These are phyloP conservation scores for Trichoderma gamsii DNA, from an alignment of 495 filamentous ascomycete genomes.

Conservation along the genomic window DNA sequence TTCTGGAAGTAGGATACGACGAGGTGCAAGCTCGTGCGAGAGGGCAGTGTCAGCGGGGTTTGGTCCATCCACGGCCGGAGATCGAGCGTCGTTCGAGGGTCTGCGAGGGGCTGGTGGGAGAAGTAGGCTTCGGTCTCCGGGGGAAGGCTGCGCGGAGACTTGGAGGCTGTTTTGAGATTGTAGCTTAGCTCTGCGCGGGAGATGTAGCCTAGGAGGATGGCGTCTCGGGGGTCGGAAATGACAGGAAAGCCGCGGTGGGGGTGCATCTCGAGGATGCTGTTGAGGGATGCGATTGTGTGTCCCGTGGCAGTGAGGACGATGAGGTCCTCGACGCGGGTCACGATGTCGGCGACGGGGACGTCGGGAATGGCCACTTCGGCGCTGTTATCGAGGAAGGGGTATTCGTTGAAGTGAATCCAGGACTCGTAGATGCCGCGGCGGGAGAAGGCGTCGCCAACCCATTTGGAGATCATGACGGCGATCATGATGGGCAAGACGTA, in stretches of 20 bases:
- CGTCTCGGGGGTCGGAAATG: constrained; percentile 65
- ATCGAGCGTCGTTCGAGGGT: constrained; percentile 73
- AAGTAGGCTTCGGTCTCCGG: constrained; percentile 78
- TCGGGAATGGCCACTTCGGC: constrained; percentile 80
- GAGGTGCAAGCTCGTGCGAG: constrained; percentile 65
- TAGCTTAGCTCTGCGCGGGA: constrained; percentile 84
- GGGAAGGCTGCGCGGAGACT: constrained; percentile 51
- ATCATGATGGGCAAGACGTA: constrained; percentile 99
- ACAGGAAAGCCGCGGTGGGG: constrained; percentile 91
- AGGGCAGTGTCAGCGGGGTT: constrained; percentile 85
- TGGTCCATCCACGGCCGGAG: constrained; percentile 97
- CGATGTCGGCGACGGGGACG: constrained; percentile 74
- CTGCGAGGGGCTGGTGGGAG: constrained; percentile 71
- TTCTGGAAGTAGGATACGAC: constrained; percentile 89
- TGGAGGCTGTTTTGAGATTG: constrained; percentile 58
- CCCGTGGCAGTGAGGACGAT: constrained; percentile 79
- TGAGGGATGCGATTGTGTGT: constrained; percentile 74
- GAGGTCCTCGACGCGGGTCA: constrained; percentile 89
- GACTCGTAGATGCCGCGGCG: constrained; percentile 93
- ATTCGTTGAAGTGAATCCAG: constrained; percentile 95
- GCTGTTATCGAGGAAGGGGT: constrained; percentile 90
- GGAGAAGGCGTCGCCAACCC: constrained; percentile 95
- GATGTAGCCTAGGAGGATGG: constrained; percentile 83
- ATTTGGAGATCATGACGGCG: constrained; percentile 97
- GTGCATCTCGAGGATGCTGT: constrained; percentile 60